These are phyloP conservation scores for Hyaloscypha hepaticicola DNA, from an alignment of 495 filamentous ascomycete genomes.

Conservation along the genomic window DNA sequence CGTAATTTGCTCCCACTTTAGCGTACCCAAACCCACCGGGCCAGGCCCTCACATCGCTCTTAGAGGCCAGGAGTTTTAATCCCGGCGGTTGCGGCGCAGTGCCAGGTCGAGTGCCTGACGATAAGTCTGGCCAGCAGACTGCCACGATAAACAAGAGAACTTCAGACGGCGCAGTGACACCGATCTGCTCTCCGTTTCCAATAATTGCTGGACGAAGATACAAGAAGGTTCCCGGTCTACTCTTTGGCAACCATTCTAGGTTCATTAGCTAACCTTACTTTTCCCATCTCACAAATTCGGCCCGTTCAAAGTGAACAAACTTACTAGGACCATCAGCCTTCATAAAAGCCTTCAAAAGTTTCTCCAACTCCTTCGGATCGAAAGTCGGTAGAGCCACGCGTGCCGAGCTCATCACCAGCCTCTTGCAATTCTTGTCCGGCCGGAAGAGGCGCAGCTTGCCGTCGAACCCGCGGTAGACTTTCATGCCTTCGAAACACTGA, in stretches of 20 bases:
- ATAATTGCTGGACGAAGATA: conserved; percentile 87
- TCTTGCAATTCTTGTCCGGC: conserved; percentile 69
- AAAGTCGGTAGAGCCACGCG: conserved; percentile 80
- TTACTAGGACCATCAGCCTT: conserved; percentile 58
- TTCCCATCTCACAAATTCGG: neutral
- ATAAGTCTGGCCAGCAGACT: conserved; percentile 64
- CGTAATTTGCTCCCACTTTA: conserved; percentile 92
- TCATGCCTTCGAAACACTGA: conserved; percentile 89
- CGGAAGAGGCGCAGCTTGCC: conserved; percentile 84
- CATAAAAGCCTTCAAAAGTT: conserved; percentile 68
- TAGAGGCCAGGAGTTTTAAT: conserved; percentile 73
- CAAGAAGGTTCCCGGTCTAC: conserved; percentile 64
- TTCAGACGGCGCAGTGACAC: conserved; percentile 76
- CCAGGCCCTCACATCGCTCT: conserved; percentile 82
- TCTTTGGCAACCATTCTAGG: conserved; percentile 69
- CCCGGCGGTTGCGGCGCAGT: conserved; percentile 37
- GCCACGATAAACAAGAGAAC: conserved; percentile 81
- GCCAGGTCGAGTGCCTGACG: conserved; percentile 46
- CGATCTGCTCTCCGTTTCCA: conserved; percentile 74
- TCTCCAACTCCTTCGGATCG: conserved; percentile 65
- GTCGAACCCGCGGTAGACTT: conserved; percentile 83
- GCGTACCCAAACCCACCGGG: conserved; percentile 91
- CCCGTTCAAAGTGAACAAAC: neutral
- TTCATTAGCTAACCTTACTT: conserved; percentile 38
- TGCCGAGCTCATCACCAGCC: conserved; percentile 67